Evolutionary conservation across 2,329 filamentous ascomycete genomes (phyloP), one percentile per base, ranked within the genome.

Genomic region (Aureobasidium namibiae): DNA sequence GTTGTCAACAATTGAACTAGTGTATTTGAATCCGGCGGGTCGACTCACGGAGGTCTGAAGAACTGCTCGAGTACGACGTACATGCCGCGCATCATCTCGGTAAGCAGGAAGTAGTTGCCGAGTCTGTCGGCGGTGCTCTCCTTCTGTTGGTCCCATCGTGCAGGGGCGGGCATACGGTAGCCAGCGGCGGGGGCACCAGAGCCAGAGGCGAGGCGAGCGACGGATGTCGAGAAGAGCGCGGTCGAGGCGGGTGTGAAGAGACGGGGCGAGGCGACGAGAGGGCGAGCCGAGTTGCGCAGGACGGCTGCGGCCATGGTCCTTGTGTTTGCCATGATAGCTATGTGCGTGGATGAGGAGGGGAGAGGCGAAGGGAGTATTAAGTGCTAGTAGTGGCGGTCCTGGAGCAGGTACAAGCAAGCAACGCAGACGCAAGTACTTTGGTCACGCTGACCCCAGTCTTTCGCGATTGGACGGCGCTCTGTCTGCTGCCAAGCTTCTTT

Each of bases 1-100:
- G 49, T 60, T 23, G 29, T 76, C 66, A 76, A 41, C 16, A 23
- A 21, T 16, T 18, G 42, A 2, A 10, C 16, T 11, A 6, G 13
- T 14, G n/a, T 34, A 13, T 26, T 11, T n/a, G 1, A 6, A 14
- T 1, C 13, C 13, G 42, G 29, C 18, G 54, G 42, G 23, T 34
- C 16, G 42, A 91, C 91, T 82, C 82, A 97, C 89, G 94, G 92
- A 77, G 92, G 90, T 75, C 94, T 82, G 81, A 99, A 97, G 83
- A 88, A 99, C 80, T 99, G 92, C 83, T 99, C 94, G 72, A 99
- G 73, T 75, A 94, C 85, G 66, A 99, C 86, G 72, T 96, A 99
- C 94, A 99, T 97, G 75, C 94, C 94, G 71, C 94, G 86, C 74
- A 90, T 82, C 88, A 97, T 94, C 82, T 99, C 94, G 57, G 89